Evolutionary conservation across 2,329 filamentous ascomycete species (phyloP), one percentile per base, ranked within the genome.

Genomic region (Amphichorda felina): DNA sequence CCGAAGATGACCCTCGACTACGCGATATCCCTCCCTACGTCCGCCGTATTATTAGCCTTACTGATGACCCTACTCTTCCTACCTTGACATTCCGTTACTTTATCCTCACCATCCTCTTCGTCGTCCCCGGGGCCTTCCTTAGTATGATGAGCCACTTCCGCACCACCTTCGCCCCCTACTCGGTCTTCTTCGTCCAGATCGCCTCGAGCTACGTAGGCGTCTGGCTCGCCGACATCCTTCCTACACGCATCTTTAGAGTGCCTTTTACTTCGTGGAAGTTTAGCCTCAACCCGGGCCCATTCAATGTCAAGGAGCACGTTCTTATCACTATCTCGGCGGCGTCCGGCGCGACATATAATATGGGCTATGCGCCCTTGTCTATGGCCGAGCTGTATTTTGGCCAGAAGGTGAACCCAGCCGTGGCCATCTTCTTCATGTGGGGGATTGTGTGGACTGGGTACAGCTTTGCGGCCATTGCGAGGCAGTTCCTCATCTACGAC

Each of bases 41-140:
- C 11, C 66, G 72, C 29, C 63, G 69, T 17, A 60, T 75, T 29
- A 70, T 76, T 43, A 72, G 64, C 45, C 57, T 77, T 39, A 61
- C 64, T 15, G 72, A 78, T 45, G 70, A 77, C 44, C 61, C 71
- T 1, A 63, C 55, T 3, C 54, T 72, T 19, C 66, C 68, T 1
- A 73, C 69, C 10, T 55, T 77, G 16, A 77, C 72, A 1, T 76
- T 77, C 42, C 66, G 72, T 18, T 77, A 74, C 45, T 72, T 75
- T 44, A 35, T 76, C 17, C 54, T 76, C 17, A 61, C 66, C 5
- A 49, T 70, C 37, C 40, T 76, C 14, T 75, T 75, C 44, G 64
- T 75, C 30, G 59, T 65, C 1, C 70, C 72, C 0, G 72, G 72
- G 3, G 72, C 72, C 2, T 70, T 76, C 42, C 48, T 77, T 3